phyloP scores from a whole-genome alignment of 129 eudicot genomes.

The Lactuca sativa region DNA sequence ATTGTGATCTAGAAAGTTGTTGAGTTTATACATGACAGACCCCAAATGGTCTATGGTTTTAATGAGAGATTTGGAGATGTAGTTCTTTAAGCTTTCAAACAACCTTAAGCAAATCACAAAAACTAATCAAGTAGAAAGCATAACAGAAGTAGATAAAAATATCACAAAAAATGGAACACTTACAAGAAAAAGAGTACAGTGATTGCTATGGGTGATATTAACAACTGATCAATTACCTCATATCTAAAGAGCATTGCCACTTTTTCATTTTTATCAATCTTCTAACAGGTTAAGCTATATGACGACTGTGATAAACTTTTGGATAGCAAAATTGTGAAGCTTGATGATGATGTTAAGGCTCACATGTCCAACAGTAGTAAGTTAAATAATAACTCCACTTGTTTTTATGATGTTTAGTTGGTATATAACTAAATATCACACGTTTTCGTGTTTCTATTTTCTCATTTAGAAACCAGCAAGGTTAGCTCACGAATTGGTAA shows the following conservation, averaged over 20 bases:
- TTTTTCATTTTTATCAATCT: conserved; percentile 11
- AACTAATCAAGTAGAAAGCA: conserved; percentile 2
- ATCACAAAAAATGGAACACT: conserved; percentile 1
- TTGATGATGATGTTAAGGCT: conserved; percentile 49
- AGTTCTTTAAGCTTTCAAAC: conserved; percentile 65
- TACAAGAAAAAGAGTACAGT: conserved; percentile 14
- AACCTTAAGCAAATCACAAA: conserved; percentile 30
- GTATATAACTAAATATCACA: conserved; percentile 13
- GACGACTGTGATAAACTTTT: conserved; percentile 64
- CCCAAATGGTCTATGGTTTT: conserved; percentile 92
- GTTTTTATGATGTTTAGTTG: conserved; percentile 22
- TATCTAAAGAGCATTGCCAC: neutral
- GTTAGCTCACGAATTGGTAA: conserved; percentile 33
- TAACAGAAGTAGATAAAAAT: neutral
- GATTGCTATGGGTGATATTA: conserved; percentile 1
- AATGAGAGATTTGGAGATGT: conserved; percentile 62
- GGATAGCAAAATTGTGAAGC: conserved; percentile 66
- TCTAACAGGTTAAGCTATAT: conserved; percentile 53
- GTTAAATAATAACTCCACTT: conserved; percentile 20
- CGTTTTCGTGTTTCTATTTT: conserved; percentile 10
- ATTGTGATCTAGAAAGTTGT: conserved; percentile 54
- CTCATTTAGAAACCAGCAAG: conserved; percentile 30
- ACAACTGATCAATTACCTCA: neutral
- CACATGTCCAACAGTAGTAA: conserved; percentile 28
- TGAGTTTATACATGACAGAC: conserved; percentile 62